Base-by-base conservation (phyloP, 176 grass and related monocot genomes). In the Oryza rufipogon region DNA sequence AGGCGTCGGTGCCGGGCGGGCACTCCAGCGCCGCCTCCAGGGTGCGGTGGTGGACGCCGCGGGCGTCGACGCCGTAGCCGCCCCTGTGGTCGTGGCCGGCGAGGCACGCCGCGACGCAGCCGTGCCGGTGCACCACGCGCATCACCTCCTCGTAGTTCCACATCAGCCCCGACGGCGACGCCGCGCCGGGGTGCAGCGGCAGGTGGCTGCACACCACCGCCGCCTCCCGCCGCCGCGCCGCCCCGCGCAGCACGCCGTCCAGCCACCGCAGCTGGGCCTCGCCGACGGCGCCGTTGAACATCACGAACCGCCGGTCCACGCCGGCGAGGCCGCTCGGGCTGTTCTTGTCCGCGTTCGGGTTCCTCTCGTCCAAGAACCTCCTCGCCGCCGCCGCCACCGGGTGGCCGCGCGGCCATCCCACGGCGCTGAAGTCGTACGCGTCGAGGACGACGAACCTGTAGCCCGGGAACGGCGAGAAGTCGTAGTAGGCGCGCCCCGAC, bases 1-100 rank as follows among this genome's bases (percentile, higher is more conserved):
- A 97, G 23, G 90, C 85, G 78, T 94, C 67, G 32, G 94, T 88
- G 38, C 90, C 94, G 1, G 89, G 94, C 79, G 94, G 90, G 85
- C 91, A 97, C 88, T 97, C 94, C 2, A 97, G 88, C 68, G 92
- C 94, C 10, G 94, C 94, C 90, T 97, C 90, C 12, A 94, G 86
- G 22, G 86, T 84, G 51, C 92, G 87, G 78, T 97, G 94, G 81
- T 94, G 87, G 71, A 97, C 85, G 68, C 94, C 89, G 30, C 83
- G 83, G 1, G 67, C 83, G 82, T 97, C 94, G 5, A 94, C 71
- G 44, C 78, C 84, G 68, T 97, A 93, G 8, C 91, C 94, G 32
- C 91, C 94, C 68, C 25, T 86, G 75, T 97, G 94, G 30, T 87
- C 91, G 39, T 97, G 94, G 36, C 94, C 91, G 16, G 94, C 79